Evolutionary conservation across 768 basidiomycete genomes (phyloP), one percentile per base, ranked within the genome.

Genomic region (Sporobolomyces pararoseus): DNA sequence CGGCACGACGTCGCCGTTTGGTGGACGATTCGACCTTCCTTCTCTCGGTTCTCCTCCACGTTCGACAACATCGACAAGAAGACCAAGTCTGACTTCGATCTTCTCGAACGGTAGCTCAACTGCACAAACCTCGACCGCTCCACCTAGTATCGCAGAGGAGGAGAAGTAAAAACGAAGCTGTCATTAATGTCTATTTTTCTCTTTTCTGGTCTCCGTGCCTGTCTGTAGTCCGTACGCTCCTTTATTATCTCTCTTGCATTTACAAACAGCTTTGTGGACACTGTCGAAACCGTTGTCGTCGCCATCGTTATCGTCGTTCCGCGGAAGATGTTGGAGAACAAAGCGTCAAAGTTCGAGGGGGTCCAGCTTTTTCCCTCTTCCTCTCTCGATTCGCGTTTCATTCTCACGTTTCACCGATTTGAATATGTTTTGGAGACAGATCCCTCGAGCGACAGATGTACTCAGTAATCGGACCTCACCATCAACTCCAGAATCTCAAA

Each of bases 61-160:
- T 0, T 37, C 62, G n/a, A 61, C 42, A 4, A 34, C 60, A 3
- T 66, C 70, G n/a, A 66, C 70, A 1, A 35, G 65, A 10, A 44
- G 70, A 21, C 65, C 65, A 7, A 66, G 65, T 47, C 19, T 71
- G 47, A 63, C 70, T 35, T 63, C 60, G 31, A 25, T 71, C 14
- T 63, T 71, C 34, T 50, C 53, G 35, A 62, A 58, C 29, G 70
- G 70, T 2, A 62, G 70, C 32, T 52, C 60, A 34, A 53, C 70
- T 0, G 61, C 65, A 13, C 54, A 55, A 47, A 66, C 70, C 2
- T 63, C 63, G 53, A 64, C 66, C 5, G 66, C 66, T 4, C 71
- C 71, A 35, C 57, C 66, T 4, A 63, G 65, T 37, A 66, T 71
- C 34, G 37, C 53, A 58, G 70, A 66, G 42, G 70, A 71, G 37